phyloP scores from a whole-genome alignment of 441 rosid genomes.

The Pelargonium hybrid region DNA sequence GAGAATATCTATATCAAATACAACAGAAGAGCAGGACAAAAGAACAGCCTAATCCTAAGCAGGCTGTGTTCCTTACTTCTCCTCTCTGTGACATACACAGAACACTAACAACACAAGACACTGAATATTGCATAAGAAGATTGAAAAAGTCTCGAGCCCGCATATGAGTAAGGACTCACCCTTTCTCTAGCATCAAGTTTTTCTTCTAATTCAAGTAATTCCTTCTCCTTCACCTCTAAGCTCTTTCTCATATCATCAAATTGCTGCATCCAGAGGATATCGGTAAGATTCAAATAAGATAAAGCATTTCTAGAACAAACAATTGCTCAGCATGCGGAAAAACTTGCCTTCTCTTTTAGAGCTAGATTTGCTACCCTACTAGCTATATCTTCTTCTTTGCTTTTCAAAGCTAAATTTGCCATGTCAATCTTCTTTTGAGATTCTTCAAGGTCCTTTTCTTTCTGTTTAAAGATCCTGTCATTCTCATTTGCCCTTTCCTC shows the following conservation, averaged over 20 bases:
- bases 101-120: too few relatives aligned
- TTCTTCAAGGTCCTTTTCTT: conserved; percentile 75
- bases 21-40: neutral
- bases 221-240: conserved; percentile 52
- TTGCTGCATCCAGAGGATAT: conserved; percentile 41
- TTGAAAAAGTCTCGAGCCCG: neutral
- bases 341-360: conserved; percentile 53
- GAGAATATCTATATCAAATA: neutral
- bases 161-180: conserved; percentile 30
- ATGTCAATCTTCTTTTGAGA: conserved; percentile 62
- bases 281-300: neutral
- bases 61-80: neutral
- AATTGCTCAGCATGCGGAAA: conserved; percentile 9
- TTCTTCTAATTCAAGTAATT: conserved; percentile 53
- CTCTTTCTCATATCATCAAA: conserved; percentile 42
- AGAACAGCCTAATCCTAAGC: neutral
- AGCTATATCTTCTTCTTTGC: conserved; percentile 58
- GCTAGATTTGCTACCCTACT: conserved; percentile 45
- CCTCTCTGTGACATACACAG: neutral
- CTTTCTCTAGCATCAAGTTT: conserved; percentile 71
- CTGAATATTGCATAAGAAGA: too few relatives aligned
- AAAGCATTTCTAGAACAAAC: neutral
- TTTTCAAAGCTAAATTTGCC: conserved; percentile 41
- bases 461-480: conserved; percentile 56
- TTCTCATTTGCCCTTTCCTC: conserved; percentile 86